Conservation (phyloP, 2,329 filamentous ascomycete species). For the Sporothrix luriei region DNA sequence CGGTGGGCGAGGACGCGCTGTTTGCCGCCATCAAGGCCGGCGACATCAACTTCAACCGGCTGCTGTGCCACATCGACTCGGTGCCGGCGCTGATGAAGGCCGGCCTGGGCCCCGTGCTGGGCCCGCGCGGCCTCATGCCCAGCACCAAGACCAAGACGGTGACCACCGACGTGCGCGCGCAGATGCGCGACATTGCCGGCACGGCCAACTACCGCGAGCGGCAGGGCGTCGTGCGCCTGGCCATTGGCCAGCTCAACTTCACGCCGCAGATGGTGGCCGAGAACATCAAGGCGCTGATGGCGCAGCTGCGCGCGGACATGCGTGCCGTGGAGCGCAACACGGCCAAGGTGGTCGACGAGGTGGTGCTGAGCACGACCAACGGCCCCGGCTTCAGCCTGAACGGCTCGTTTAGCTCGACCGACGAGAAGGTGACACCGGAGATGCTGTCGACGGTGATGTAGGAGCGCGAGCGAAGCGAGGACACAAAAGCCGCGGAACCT, state of each 20-base stretch:
- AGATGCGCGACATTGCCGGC: constrained; percentile 80
- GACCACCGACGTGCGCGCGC: constrained; percentile 73
- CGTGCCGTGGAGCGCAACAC: constrained; percentile 58
- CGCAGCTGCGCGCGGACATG: constrained; percentile 77
- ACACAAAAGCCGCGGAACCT: constrained; percentile 30
- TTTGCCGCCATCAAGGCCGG: constrained; percentile 76
- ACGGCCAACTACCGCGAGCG: constrained; percentile 86
- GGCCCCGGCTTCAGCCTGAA: constrained; percentile 85
- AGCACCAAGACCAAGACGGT: constrained; percentile 86
- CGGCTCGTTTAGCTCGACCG: constrained; percentile 70
- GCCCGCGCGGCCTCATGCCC: constrained; percentile 91
- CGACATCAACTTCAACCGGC: constrained; percentile 82
- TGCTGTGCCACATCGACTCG: constrained; percentile 81
- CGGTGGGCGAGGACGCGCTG: constrained; percentile 83
- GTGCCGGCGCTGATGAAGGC: constrained; percentile 79
- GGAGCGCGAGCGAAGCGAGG: constrained; percentile 32
- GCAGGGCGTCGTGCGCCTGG: constrained; percentile 79
- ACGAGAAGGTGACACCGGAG: constrained; percentile 58
- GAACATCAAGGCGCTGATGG: constrained; percentile 79
- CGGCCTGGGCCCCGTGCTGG: constrained; percentile 75
- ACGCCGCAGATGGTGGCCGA: constrained; percentile 81
- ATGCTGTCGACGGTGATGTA: constrained; percentile 60
- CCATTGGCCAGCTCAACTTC: constrained; percentile 88
- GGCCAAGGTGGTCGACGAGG: constrained; percentile 71
- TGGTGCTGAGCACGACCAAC: constrained; percentile 84